Conservation (phyloP, 345 rosid species). For the Leavenworthia alabamica region DNA sequence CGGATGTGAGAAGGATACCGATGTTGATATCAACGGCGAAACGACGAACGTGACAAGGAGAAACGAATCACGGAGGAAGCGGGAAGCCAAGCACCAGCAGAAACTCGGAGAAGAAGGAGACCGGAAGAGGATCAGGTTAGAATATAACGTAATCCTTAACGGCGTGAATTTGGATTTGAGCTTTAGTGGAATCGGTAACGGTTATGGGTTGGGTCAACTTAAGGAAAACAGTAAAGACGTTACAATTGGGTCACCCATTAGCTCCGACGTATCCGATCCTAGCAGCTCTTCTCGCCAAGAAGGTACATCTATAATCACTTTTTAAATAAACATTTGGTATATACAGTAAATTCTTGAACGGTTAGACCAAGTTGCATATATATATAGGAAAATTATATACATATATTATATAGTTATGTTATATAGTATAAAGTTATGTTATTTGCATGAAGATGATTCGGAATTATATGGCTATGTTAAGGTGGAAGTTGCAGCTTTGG, state of each 20-base stretch:
- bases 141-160: constrained; percentile 5
- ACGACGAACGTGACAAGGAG: constrained; percentile 31
- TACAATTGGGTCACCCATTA: constrained; percentile 36
- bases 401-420: too few species aligned
- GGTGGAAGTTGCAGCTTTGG: constrained; percentile 11
- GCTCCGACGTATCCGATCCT: constrained; percentile 37
- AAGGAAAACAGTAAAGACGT: constrained; percentile 23
- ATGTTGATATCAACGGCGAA: background rate
- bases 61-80: constrained; percentile 43
- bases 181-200: background rate
- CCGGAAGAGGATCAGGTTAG: constrained; percentile 25
- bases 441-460: background rate
- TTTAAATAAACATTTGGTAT: background rate
- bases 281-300: constrained; percentile 40
- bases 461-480: background rate
- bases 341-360: too few species aligned
- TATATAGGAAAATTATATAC: too few species aligned
- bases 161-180: constrained; percentile 13
- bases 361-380: too few species aligned
- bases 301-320: constrained; percentile 21
- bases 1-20: background rate
- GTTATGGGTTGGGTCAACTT: constrained; percentile 27
- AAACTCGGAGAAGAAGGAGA: constrained; percentile 22
- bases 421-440: too few species aligned
- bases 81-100: constrained; percentile 36